These are phyloP conservation scores for Betula pendula DNA, from an alignment of 306 rosid species.

Conservation along the genomic window DNA sequence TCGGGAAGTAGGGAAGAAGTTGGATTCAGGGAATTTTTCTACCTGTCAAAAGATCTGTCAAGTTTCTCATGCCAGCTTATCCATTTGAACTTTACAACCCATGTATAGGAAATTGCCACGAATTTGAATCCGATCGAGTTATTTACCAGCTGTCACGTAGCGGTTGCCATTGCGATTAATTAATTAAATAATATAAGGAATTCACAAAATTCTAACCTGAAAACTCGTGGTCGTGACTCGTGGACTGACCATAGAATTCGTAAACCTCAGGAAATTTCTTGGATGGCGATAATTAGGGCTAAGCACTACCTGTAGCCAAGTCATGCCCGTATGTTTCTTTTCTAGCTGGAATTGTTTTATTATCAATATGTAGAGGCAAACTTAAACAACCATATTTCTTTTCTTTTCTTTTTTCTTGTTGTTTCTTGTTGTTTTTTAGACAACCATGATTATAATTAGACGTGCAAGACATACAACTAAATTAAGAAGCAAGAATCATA, in stretches of 20 bases:
- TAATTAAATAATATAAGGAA: background rate
- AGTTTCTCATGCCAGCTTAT: conserved; percentile 30
- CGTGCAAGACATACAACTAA: too few species aligned
- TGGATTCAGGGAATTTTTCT: background rate
- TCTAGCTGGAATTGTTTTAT: too few species aligned
- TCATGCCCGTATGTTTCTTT: conserved; percentile 35
- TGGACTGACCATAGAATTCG: conserved; percentile 32
- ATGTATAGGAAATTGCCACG: conserved; percentile 37
- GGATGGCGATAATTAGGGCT: background rate
- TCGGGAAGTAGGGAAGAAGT: too few species aligned
- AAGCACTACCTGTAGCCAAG: conserved; percentile 35
- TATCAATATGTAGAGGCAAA: too few species aligned
- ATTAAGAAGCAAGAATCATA: too few species aligned
- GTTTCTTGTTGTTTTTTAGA: too few species aligned
- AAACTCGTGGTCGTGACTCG: conserved; percentile 26
- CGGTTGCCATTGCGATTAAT: conserved; percentile 19
- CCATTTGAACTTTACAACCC: conserved; percentile 55
- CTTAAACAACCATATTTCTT: too few species aligned
- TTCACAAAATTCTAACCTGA: conserved; percentile 10
- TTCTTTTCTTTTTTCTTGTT: too few species aligned
- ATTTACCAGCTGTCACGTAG: conserved; percentile 29
- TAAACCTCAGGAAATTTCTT: conserved; percentile 21
- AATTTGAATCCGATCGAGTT: conserved; percentile 18
- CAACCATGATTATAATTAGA: too few species aligned
- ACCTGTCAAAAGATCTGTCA: background rate